These are phyloP conservation scores for Fusarium subtropicale DNA, from an alignment of 2,329 filamentous ascomycete species.

Conservation along the genomic window DNA sequence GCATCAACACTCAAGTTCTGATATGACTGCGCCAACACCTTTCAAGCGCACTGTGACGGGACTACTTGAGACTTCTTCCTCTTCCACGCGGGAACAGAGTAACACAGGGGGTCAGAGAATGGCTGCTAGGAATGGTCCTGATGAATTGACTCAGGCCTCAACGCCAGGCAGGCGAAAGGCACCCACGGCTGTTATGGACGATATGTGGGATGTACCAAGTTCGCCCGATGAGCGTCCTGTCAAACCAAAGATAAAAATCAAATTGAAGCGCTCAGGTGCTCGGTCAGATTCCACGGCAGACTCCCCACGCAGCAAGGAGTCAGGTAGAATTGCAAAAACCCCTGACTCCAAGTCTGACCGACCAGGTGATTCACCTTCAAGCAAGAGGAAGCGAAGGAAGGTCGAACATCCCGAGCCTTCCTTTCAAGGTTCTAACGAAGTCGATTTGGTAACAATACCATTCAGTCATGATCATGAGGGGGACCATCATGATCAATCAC, in stretches of 20 bases:
- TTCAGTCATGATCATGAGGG: conserved; percentile 36
- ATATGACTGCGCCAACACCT: conserved; percentile 45
- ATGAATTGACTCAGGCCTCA: conserved; percentile 51
- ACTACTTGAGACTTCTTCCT: conserved; percentile 45
- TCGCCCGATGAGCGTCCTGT: conserved; percentile 51
- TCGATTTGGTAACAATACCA: conserved; percentile 45
- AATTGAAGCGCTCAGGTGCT: conserved; percentile 27
- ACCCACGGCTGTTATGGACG: conserved; percentile 43
- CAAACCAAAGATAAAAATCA: conserved; percentile 30
- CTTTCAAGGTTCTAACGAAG: conserved; percentile 40
- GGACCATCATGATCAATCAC: conserved; percentile 15
- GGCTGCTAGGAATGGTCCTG: conserved; percentile 24
- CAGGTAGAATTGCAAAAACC: background rate
- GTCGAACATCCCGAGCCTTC: conserved; percentile 23
- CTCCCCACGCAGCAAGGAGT: background rate
- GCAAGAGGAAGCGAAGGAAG: conserved; percentile 43
- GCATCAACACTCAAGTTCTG: conserved; percentile 38
- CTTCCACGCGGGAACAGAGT: conserved; percentile 48
- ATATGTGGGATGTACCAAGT: conserved; percentile 60
- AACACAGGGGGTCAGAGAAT: conserved; percentile 21
- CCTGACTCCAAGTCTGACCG: background rate
- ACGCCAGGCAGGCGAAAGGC: conserved; percentile 49
- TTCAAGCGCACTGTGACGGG: conserved; percentile 47
- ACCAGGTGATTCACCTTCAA: conserved; percentile 7
- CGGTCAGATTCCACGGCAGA: conserved; percentile 1